Conservation (phyloP, 2,329 filamentous ascomycete genomes). For the Drechslera avenae region DNA sequence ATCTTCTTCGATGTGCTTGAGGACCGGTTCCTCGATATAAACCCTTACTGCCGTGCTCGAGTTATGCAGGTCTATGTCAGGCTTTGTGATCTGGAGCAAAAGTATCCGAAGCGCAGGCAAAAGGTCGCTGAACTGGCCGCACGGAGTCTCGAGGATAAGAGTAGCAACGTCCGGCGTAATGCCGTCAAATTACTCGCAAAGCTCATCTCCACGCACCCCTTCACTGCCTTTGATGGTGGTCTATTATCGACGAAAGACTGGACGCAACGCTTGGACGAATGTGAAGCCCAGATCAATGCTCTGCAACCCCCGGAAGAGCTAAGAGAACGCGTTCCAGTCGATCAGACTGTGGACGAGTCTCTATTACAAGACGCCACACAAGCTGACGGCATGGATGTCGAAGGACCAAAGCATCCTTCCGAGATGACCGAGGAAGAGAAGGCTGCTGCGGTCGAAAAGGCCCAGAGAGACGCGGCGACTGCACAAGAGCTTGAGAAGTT, state of each 20-base stretch:
- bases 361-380: slow-evolving; percentile 90
- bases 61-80: slow-evolving; percentile 92
- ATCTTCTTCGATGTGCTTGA: slow-evolving; percentile 97
- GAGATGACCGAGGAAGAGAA: slow-evolving; percentile 84
- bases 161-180: slow-evolving; percentile 93
- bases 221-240: slow-evolving; percentile 66
- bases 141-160: slow-evolving; percentile 93
- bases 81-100: slow-evolving; percentile 85
- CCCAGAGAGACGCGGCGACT: slow-evolving; percentile 84
- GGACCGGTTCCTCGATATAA: slow-evolving; percentile 93
- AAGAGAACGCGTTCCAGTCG: slow-evolving; percentile 66
- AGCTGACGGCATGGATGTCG: slow-evolving; percentile 57
- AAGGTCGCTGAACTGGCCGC: slow-evolving; percentile 85
- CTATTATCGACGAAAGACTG: slow-evolving; percentile 85
- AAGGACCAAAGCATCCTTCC: slow-evolving; percentile 54
- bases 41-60: slow-evolving; percentile 91
- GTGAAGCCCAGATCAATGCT: slow-evolving; percentile 80
- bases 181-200: slow-evolving; percentile 90
- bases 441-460: slow-evolving; percentile 73
- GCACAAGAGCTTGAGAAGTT: slow-evolving; percentile 87
- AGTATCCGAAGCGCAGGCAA: slow-evolving; percentile 91
- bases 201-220: slow-evolving; percentile 92
- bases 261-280: slow-evolving; percentile 78
- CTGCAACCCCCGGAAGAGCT: slow-evolving; percentile 81
- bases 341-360: slow-evolving; percentile 73